These are phyloP conservation scores for Coelastrella sp. DNA, from an alignment of 139 green algal species.

Conservation along the genomic window DNA sequence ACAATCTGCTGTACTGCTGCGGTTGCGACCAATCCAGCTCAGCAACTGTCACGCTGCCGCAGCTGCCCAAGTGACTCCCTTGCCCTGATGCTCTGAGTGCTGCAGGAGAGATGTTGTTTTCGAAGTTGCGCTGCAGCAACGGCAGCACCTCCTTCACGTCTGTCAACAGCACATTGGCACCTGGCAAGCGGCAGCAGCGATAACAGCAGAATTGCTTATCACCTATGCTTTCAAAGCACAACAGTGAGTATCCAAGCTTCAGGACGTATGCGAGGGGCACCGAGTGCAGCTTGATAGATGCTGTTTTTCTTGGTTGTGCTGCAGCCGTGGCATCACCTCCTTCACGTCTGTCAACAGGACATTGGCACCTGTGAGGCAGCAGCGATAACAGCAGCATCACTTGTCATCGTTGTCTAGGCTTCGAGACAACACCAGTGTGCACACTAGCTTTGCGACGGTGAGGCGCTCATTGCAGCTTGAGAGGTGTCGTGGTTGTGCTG, in stretches of 20 bases:
- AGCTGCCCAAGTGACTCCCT: constrained; percentile 19
- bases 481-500: not conserved
- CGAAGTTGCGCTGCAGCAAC: constrained; percentile 82
- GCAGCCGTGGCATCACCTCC: not conserved
- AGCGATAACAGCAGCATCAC: too few relatives aligned
- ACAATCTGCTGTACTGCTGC: constrained; percentile 43
- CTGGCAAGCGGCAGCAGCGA: not conserved
- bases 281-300: constrained; percentile 47
- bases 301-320: not conserved
- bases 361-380: too few relatives aligned
- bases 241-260: too few relatives aligned
- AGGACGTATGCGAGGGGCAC: not conserved
- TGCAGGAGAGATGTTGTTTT: constrained; percentile 80
- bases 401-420: too few relatives aligned
- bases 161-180: constrained; percentile 83
- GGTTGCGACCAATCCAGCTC: constrained; percentile 85
- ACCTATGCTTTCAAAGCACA: too few relatives aligned
- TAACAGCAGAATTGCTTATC: not conserved
- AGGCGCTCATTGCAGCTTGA: not conserved
- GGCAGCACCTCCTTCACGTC: constrained; percentile 81
- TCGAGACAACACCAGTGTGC: too few relatives aligned
- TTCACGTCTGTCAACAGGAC: too few relatives aligned
- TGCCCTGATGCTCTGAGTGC: constrained; percentile 51
- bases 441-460: too few relatives aligned
- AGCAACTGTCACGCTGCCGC: constrained; percentile 70